Evolutionary conservation across 2,329 filamentous ascomycete species (phyloP), one percentile per base, ranked within the genome.

Genomic region (Venturia aucupariae): DNA sequence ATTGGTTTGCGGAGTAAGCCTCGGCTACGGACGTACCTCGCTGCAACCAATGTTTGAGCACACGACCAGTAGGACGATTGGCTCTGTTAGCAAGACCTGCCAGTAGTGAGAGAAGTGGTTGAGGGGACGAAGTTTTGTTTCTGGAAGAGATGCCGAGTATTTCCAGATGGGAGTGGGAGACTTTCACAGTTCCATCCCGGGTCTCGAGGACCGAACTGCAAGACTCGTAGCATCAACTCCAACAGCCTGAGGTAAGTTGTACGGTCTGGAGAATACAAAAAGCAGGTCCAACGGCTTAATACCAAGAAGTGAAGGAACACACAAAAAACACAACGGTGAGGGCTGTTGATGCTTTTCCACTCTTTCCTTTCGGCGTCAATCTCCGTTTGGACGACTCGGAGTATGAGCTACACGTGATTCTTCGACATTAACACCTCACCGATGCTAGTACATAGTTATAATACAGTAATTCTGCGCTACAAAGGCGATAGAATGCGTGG

Each of bases 1-100:
- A 57, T 57, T 57, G 51, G 51, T 57, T 27, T 57, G 51, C 51
- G 51, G 51, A 57, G 51, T 57, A 57, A 35, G 30, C 51, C 51
- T 57, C 51, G 51, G 51, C 19, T 57, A 57, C 48, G 22, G 27
- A 35, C 15, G 27, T 19, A 19, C 51, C 51, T 32, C 51, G 46
- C 30, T 57, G 51, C 4, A n/a, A 8, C 51, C 51, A 35, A 6
- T 57, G 30, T 35, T 35, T 15, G 51, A 22, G 51, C 27, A 57
- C 27, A 22, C 51, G 15, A 57, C 30, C 27, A 35, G 30, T 17
- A n/a, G n/a, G n/a, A 35, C 24, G 19, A 57, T 57, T 57, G 51
- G 27, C 10, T 35, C 51, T 57, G 35, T 8, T 17, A n/a, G 51
- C 27, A 57, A 17, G 51, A 15, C 15, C 7, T n/a, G 19, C 15